These are phyloP conservation scores for Colletotrichum lupini DNA, from an alignment of 2,329 filamentous ascomycete genomes.

Conservation along the genomic window DNA sequence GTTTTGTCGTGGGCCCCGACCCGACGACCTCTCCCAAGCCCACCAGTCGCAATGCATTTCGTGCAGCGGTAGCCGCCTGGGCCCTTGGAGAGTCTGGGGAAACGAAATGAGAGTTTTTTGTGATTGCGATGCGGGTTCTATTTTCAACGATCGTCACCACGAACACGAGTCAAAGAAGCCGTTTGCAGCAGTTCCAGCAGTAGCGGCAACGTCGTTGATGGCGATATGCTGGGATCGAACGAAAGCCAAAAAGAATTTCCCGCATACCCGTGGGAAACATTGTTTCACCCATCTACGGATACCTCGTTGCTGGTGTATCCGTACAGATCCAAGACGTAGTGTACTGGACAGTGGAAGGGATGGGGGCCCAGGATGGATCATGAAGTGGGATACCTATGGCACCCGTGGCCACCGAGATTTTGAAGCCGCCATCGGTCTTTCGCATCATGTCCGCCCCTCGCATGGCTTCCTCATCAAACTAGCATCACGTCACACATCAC, in stretches of 20 bases:
- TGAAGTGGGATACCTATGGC: background rate
- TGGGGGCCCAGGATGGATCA: background rate
- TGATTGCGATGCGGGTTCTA: background rate
- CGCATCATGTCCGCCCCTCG: background rate
- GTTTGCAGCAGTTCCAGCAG: conserved; percentile 8
- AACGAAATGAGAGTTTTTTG: background rate
- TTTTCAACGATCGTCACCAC: background rate
- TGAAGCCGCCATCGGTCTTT: background rate
- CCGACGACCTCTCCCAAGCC: background rate
- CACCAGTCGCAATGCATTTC: background rate
- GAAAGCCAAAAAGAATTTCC: conserved; percentile 19
- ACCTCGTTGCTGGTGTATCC: no score
- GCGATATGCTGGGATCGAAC: conserved; percentile 4
- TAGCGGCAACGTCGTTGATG: background rate
- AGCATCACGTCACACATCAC: conserved; percentile 24
- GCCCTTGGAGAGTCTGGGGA: background rate
- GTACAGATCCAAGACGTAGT: no score
- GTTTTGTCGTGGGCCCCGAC: background rate
- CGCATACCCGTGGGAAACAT: conserved; percentile 15
- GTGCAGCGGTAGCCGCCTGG: background rate
- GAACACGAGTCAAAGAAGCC: background rate
- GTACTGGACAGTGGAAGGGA: no score
- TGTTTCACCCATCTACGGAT: background rate
- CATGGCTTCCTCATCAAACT: conserved; percentile 27
- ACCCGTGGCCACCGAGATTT: background rate